Evolutionary conservation across 2,329 filamentous ascomycete species (phyloP).

Genomic region (Colletotrichum lindemuthianum): DNA sequence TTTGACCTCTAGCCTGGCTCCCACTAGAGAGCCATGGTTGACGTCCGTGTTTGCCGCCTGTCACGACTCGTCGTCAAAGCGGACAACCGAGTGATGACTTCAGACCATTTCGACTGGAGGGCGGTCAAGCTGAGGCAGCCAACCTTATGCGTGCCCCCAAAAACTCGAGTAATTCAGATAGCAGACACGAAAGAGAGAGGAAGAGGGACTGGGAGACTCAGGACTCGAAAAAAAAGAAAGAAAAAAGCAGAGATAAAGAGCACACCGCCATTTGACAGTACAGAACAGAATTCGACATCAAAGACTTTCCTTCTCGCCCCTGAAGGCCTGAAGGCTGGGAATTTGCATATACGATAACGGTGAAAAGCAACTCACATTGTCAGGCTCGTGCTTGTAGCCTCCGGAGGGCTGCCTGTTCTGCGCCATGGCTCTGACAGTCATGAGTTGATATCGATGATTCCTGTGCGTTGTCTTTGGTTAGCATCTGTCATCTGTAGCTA

Average conservation of each 20-base stretch:
- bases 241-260: not conserved
- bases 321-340: not conserved
- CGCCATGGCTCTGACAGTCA: conserved; percentile 38
- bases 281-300: not conserved
- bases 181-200: not conserved
- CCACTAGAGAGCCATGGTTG: conserved; percentile 28
- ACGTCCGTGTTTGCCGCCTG: conserved; percentile 34
- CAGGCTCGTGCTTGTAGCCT: conserved; percentile 44
- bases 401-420: conserved; percentile 38
- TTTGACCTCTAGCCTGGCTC: conserved; percentile 26
- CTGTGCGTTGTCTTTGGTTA: conserved; percentile 33
- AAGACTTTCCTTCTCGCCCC: no score
- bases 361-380: conserved; percentile 42
- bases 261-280: conserved; percentile 9
- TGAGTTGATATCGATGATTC: conserved; percentile 33
- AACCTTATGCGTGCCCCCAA: conserved; percentile 22
- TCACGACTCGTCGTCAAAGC: conserved; percentile 34
- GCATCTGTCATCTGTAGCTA: conserved; percentile 37
- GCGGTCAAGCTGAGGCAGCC: conserved; percentile 25
- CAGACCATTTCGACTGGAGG: conserved; percentile 13
- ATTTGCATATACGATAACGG: conserved; percentile 13
- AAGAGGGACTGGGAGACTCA: no score
- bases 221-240: not conserved
- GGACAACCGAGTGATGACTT: conserved; percentile 28
- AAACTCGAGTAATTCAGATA: conserved; percentile 19